phyloP scores from a whole-genome alignment of 108 stramenopile species.

The Poteriospumella lacustris region DNA sequence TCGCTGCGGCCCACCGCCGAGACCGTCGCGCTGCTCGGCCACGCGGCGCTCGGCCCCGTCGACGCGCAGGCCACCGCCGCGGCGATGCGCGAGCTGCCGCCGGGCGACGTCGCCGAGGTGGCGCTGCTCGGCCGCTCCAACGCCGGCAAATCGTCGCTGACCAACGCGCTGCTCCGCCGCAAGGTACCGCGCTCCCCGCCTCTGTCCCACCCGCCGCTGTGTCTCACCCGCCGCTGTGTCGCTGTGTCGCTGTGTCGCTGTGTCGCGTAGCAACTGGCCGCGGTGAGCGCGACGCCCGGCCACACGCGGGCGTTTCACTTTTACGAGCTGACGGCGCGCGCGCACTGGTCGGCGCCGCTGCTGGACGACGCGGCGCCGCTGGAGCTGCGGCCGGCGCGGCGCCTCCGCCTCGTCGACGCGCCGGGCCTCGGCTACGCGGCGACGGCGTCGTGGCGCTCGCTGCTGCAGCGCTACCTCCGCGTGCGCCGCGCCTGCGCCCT shows the following conservation, averaged over 20 bases:
- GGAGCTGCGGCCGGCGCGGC: too few relatives aligned
- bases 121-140: slow-evolving; percentile 42
- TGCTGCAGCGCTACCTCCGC: slow-evolving; percentile 39
- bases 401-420: slow-evolving; percentile 38
- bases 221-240: too few relatives aligned
- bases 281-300: slow-evolving; percentile 33
- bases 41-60: background rate
- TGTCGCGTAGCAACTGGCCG: background rate
- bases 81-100: background rate
- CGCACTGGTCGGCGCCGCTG: too few relatives aligned
- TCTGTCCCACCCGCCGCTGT: too few relatives aligned
- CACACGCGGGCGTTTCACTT: slow-evolving; percentile 37
- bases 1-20: too few relatives aligned
- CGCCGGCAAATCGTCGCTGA: slow-evolving; percentile 41
- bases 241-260: too few relatives aligned
- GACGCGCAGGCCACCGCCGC: background rate
- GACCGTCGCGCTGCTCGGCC: too few relatives aligned
- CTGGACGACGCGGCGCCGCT: too few relatives aligned
- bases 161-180: slow-evolving; percentile 40
- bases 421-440: slow-evolving; percentile 41
- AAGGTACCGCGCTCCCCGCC: slow-evolving; percentile 37
- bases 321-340: slow-evolving; percentile 30
- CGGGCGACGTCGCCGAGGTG: slow-evolving; percentile 30
- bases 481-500: background rate
- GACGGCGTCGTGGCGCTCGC: slow-evolving; percentile 35